Evolutionary conservation across 1,139 yeast species (phyloP).

Genomic region (Suhomyces anneliseae): DNA sequence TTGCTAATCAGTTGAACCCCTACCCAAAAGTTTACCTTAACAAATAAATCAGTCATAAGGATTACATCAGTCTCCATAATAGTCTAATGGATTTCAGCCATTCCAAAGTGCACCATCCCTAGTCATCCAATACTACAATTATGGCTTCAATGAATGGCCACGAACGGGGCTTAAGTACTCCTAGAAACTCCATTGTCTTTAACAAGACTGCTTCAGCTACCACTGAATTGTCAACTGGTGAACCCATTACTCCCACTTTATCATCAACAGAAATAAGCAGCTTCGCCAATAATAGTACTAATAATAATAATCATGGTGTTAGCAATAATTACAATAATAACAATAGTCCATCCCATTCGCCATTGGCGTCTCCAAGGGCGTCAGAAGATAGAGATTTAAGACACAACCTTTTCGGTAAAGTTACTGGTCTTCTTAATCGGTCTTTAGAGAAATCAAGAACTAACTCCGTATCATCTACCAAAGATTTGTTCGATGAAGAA

Average conservation of each 20-base stretch:
- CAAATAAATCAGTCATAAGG: background rate
- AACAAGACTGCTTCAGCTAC: constrained; percentile 14
- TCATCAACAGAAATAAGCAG: constrained; percentile 8
- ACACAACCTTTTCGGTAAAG: constrained; percentile 33
- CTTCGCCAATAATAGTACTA: background rate
- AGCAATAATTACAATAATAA: background rate
- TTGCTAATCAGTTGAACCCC: background rate
- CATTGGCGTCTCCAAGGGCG: constrained; percentile 10
- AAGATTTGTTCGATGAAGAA: constrained; percentile 5
- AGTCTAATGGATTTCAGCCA: background rate
- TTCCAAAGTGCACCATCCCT: background rate
- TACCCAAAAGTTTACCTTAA: background rate
- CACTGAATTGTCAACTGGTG: constrained; percentile 17
- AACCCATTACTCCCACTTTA: constrained; percentile 17
- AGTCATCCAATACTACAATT: background rate
- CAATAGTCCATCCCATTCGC: constrained; percentile 7
- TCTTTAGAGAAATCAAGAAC: constrained; percentile 13
- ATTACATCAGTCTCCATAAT: background rate
- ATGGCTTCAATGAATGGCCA: constrained; percentile 7
- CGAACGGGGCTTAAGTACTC: constrained; percentile 2
- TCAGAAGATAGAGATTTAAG: constrained; percentile 21
- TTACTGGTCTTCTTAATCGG: constrained; percentile 32
- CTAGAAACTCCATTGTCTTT: constrained; percentile 9
- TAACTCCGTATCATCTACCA: constrained; percentile 15
- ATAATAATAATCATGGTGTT: too few species aligned